Percentiles rank a stretch among this genome's conserved stretches.
phyloP scores from a whole-genome alignment of 345 rosid genomes.

The Salix arbutifolia region DNA sequence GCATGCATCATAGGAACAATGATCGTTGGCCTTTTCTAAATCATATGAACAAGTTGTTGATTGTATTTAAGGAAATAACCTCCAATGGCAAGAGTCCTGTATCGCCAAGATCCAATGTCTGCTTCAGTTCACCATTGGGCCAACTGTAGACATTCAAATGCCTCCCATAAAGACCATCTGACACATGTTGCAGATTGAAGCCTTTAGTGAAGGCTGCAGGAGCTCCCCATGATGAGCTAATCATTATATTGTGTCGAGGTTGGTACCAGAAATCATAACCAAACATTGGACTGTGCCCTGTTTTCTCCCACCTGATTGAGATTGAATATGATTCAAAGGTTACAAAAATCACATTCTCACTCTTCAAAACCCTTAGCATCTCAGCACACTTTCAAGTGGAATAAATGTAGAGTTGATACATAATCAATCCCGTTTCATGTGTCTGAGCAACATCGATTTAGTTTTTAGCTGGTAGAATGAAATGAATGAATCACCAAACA shows the following conservation, averaged over 20 bases:
- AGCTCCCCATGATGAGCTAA: conserved; percentile 94
- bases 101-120: conserved; percentile 76
- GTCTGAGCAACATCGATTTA: too few relatives aligned
- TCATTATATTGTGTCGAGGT: conserved; percentile 85
- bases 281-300: conserved; percentile 70
- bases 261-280: conserved; percentile 98
- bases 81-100: conserved; percentile 80
- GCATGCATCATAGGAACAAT: too few relatives aligned
- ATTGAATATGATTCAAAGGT: not conserved
- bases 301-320: conserved; percentile 85
- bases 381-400: not conserved
- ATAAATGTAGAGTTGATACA: not conserved
- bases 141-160: conserved; percentile 80
- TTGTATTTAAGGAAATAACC: conserved; percentile 36
- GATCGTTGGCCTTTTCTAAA: not conserved
- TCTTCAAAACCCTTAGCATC: not conserved
- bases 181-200: conserved; percentile 64
- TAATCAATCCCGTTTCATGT: not conserved
- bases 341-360: not conserved
- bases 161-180: conserved; percentile 81
- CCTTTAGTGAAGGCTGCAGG: conserved; percentile 81
- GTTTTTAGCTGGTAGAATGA: too few relatives aligned
- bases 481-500: not conserved
- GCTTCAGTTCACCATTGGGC: conserved; percentile 88
- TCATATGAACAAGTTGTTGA: not conserved